phyloP scores from a whole-genome alignment of 1,139 yeast genomes.

The Eremothecium sinecaudum region DNA sequence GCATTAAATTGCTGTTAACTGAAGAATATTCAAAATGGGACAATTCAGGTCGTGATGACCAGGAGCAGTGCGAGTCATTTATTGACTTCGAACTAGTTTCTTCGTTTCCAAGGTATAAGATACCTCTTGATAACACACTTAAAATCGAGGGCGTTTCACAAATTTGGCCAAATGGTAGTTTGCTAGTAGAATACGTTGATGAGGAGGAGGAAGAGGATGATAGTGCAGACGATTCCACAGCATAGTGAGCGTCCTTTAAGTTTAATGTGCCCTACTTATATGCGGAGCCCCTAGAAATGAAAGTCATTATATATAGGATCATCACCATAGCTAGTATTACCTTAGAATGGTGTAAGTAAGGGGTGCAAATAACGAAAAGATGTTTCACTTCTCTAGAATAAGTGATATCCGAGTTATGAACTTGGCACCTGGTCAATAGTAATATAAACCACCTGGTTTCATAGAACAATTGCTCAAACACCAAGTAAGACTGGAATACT shows the following conservation, averaged over 20 bases:
- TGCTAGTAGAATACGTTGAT: constrained; percentile 40
- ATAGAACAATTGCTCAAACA: background rate
- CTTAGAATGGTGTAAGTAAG: no score
- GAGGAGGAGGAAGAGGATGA: no score
- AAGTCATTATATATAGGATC: no score
- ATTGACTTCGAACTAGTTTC: constrained; percentile 44
- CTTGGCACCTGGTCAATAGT: background rate
- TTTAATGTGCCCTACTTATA: no score
- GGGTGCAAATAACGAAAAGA: no score
- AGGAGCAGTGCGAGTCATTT: constrained; percentile 31
- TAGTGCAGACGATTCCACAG: no score
- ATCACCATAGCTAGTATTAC: no score
- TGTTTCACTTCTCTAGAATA: no score
- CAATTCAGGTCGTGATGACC: constrained; percentile 12
- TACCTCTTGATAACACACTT: constrained; percentile 30
- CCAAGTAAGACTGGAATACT: background rate
- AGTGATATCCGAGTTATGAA: no score
- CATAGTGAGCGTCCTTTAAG: no score
- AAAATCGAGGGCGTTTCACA: constrained; percentile 35
- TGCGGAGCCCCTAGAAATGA: no score
- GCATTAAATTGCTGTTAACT: constrained; percentile 11
- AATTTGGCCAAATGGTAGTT: constrained; percentile 55
- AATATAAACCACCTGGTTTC: background rate
- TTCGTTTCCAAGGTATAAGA: constrained; percentile 46
- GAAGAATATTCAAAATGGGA: constrained; percentile 17